phyloP scores from a whole-genome alignment of 2,329 filamentous ascomycete species.

The Aspergillus vadensis region DNA sequence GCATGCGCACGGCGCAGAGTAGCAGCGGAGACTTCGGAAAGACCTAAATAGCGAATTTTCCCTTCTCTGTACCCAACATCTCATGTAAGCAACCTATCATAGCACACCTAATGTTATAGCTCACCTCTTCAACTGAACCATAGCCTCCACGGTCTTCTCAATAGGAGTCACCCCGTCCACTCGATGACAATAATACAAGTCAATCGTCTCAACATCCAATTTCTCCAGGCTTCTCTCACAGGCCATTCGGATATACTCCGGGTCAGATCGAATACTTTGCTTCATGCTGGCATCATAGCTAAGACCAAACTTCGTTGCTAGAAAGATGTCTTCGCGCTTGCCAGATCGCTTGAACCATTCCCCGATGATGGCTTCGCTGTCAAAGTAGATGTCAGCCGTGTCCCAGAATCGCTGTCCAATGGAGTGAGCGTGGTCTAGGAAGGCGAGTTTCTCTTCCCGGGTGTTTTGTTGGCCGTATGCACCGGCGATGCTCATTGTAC shows the following conservation, averaged over 20 bases:
- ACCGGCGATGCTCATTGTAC: slow-evolving; percentile 28
- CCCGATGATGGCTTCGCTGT: slow-evolving; percentile 35
- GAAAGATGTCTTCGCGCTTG: slow-evolving; percentile 45
- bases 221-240: slow-evolving; percentile 40
- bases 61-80: slow-evolving; percentile 35
- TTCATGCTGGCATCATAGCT: slow-evolving; percentile 21
- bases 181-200: slow-evolving; percentile 50
- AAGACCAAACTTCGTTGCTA: slow-evolving; percentile 44
- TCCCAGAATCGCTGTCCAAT: slow-evolving; percentile 38
- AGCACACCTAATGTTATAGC: not conserved
- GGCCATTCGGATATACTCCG: slow-evolving; percentile 39
- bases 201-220: slow-evolving; percentile 42
- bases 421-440: slow-evolving; percentile 35
- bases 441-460: slow-evolving; percentile 19
- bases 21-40: slow-evolving; percentile 48
- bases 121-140: slow-evolving; percentile 47
- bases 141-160: slow-evolving; percentile 48
- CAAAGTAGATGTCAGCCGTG: slow-evolving; percentile 35
- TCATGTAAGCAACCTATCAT: too few species aligned
- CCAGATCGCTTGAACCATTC: slow-evolving; percentile 45
- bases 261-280: slow-evolving; percentile 35
- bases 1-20: slow-evolving; percentile 53
- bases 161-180: slow-evolving; percentile 47
- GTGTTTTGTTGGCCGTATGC: slow-evolving; percentile 23
- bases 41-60: slow-evolving; percentile 54